Evolutionary conservation across 2,329 filamentous ascomycete genomes (phyloP).

Genomic region (Aaosphaeria pasadenensis): DNA sequence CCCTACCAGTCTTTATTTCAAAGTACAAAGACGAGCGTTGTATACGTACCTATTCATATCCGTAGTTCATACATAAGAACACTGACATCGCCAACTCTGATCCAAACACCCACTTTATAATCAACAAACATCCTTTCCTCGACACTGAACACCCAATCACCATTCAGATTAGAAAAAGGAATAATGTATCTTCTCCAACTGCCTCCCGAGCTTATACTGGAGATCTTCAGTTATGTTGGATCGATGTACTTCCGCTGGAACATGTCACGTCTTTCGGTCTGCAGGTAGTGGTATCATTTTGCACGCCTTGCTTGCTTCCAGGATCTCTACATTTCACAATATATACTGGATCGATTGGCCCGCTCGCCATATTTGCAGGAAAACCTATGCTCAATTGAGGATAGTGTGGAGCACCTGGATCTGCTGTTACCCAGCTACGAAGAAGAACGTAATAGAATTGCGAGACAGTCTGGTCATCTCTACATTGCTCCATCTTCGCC

Average conservation of each 20-base stretch:
- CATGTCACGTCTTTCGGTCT: conserved; percentile 17
- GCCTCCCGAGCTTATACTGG: conserved; percentile 14
- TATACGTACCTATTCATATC: no score
- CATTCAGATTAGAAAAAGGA: no score
- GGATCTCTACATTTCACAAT: conserved; percentile 14
- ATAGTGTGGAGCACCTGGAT: conserved; percentile 16
- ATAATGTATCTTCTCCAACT: conserved; percentile 17
- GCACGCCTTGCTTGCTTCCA: conserved; percentile 15
- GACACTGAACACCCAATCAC: no score
- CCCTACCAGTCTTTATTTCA: no score
- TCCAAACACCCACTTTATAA: no score
- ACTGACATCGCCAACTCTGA: no score
- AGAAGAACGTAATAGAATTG: conserved; percentile 15
- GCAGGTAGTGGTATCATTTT: conserved; percentile 18
- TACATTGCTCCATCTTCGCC: conserved; percentile 10
- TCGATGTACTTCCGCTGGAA: conserved; percentile 18
- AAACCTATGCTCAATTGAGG: conserved; percentile 16
- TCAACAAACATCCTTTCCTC: no score
- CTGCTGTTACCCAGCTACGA: conserved; percentile 14
- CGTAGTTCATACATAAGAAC: no score
- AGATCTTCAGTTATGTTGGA: conserved; percentile 16
- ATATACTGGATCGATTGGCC: conserved; percentile 14
- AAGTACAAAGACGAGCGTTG: no score
- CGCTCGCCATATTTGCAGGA: conserved; percentile 14
- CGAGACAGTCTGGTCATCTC: conserved; percentile 9